Percentiles rank a stretch among this genome's conserved stretches.
Conservation (phyloP, 768 basidiomycete species). For the Tylopilus balloui region DNA sequence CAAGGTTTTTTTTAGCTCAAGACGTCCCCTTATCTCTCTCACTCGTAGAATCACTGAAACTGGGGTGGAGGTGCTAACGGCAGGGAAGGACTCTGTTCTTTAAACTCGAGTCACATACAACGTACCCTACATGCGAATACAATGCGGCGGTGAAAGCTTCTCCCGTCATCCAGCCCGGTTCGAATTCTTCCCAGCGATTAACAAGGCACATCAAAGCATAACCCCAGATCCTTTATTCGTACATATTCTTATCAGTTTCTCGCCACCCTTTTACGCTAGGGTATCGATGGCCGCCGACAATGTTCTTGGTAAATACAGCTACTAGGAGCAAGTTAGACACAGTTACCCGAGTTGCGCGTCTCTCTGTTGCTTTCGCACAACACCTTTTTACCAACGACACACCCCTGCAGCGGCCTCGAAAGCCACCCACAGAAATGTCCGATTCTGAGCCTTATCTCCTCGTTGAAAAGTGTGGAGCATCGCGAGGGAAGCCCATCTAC, state of each 20-base stretch:
- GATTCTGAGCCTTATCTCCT: slow-evolving; percentile 35
- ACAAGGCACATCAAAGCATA: slow-evolving; percentile 24
- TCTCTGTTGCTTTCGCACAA: slow-evolving; percentile 26
- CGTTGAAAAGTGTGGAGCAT: slow-evolving; percentile 40
- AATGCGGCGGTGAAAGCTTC: slow-evolving; percentile 18
- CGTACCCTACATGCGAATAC: slow-evolving; percentile 24
- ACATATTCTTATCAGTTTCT: slow-evolving; percentile 30
- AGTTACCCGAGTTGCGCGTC: slow-evolving; percentile 20
- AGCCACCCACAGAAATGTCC: slow-evolving; percentile 18
- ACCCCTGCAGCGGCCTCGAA: slow-evolving; percentile 9
- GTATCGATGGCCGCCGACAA: slow-evolving; percentile 24
- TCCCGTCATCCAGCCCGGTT: slow-evolving; percentile 17
- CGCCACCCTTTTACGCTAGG: slow-evolving; percentile 26
- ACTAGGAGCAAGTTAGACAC: slow-evolving; percentile 22
- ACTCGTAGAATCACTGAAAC: slow-evolving; percentile 77
- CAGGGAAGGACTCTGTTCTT: slow-evolving; percentile 35
- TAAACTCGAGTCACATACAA: slow-evolving; percentile 17
- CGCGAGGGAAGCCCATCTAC: slow-evolving; percentile 40
- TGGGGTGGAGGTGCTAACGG: slow-evolving; percentile 85
- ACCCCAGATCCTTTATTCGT: slow-evolving; percentile 26
- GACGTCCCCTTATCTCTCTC: slow-evolving; percentile 14
- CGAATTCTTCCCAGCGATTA: slow-evolving; percentile 20
- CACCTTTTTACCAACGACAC: slow-evolving; percentile 14
- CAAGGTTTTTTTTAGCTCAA: slow-evolving; percentile 1
- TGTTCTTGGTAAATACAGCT: slow-evolving; percentile 29